Conservation (phyloP, 331 rosid species). For the Prunus yedoensis region DNA sequence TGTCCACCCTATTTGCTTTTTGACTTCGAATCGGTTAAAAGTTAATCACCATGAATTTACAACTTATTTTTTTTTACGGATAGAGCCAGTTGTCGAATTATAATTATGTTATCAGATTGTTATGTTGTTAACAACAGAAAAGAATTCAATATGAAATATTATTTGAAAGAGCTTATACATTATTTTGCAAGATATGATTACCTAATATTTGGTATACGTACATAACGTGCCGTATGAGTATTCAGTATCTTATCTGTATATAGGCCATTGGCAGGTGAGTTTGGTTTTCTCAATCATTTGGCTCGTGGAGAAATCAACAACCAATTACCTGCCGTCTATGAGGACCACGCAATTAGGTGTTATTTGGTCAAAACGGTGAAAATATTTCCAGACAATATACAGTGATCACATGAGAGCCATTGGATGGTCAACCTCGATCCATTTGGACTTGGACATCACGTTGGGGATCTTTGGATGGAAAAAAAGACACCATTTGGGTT, state of each 20-base stretch:
- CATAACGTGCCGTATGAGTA: background rate
- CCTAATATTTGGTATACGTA: background rate
- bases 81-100: too few species aligned
- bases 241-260: background rate
- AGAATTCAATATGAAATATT: too few species aligned
- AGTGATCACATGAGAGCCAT: background rate
- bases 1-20: background rate
- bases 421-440: slow-evolving; percentile 32
- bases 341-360: slow-evolving; percentile 29
- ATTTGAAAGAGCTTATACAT: background rate
- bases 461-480: slow-evolving; percentile 33
- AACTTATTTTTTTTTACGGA: too few species aligned
- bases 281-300: slow-evolving; percentile 33
- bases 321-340: background rate
- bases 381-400: background rate
- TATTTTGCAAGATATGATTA: slow-evolving; percentile 1
- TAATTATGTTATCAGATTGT: too few species aligned
- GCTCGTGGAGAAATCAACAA: background rate
- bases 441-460: slow-evolving; percentile 17
- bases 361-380: slow-evolving; percentile 15
- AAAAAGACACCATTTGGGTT: slow-evolving; percentile 24
- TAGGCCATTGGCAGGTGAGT: slow-evolving; percentile 35
- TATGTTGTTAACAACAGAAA: too few species aligned
- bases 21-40: background rate
- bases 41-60: background rate